These are phyloP conservation scores for Blastomyces parvus DNA, from an alignment of 2,329 filamentous ascomycete species.

Conservation along the genomic window DNA sequence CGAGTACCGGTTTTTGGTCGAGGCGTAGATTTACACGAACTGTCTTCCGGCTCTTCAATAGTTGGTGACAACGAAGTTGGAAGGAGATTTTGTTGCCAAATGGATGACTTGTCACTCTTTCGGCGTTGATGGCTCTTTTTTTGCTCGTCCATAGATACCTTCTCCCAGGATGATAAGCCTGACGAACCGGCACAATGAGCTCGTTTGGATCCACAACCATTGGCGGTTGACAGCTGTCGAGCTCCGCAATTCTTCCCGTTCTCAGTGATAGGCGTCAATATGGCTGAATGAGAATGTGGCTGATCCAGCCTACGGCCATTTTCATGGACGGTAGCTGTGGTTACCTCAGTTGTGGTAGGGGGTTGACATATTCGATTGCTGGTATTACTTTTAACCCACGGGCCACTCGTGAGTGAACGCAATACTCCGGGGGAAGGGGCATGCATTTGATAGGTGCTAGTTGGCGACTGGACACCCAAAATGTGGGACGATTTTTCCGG, in stretches of 20 bases:
- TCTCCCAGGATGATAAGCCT: background rate
- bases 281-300: background rate
- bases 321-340: background rate
- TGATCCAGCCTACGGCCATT: background rate
- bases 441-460: background rate
- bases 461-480: background rate
- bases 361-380: background rate
- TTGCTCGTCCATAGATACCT: background rate
- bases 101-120: conserved; percentile 37
- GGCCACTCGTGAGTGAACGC: background rate
- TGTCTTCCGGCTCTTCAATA: conserved; percentile 29
- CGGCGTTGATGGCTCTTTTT: conserved; percentile 33
- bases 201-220: background rate
- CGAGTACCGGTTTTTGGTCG: background rate
- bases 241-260: conserved; percentile 6
- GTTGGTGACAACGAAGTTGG: conserved; percentile 25
- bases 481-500: background rate
- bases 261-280: conserved; percentile 2
- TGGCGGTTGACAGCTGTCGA: background rate
- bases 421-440: background rate
- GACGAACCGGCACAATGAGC: background rate
- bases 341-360: background rate
- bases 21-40: conserved; percentile 6
- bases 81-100: conserved; percentile 25
- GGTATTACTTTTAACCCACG: background rate